Evolutionary conservation across 192 early-diverging fungal genomes (phyloP), one percentile per base, ranked within the genome.

Genomic region (Geranomyces variabilis): DNA sequence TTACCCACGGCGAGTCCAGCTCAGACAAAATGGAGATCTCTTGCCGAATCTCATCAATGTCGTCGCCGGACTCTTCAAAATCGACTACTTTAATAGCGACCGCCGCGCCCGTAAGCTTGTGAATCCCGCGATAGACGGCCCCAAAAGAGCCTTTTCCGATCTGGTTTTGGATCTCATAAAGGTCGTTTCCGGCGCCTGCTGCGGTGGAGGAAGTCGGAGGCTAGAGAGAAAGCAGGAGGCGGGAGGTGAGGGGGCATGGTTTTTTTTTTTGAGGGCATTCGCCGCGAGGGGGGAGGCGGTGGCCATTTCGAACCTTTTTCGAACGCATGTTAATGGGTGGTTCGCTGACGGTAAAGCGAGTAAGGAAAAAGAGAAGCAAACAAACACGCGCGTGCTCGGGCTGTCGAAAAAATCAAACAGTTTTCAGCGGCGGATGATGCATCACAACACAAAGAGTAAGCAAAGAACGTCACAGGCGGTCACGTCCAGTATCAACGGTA

Each of bases 31-130:
- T 94, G 43, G 88, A 86, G 73, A 96, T 97, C 73, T 97, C 95
- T 63, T 94, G 93, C 75, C 93, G 93, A 76, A 96, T 95, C 80
- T 98, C 96, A 63, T 96, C 93, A 67, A 98, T 95, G 75, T 96
- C 94, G 75, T 96, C 95, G 70, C 93, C 93, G 29, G 92, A 91
- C 74, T 86, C 91, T 60, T 84, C 83, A 45, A 84, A 63, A 46
- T 78, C 76, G 7, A 84, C 71, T 0, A 80, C 70, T 59, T 84
- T 84, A 59, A 84, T 68, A 1, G 83, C 81, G 41, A 81, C 79
- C 0, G 51, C 34, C 7, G 14, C 26, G 12, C 62, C 69, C 17
- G 71, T 73, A 33, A n/a, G n/a, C n/a, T 36, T 34, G 67, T 84
- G 70, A 22, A 77, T 65, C n/a, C 71, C 82, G 44, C 67, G 74